Conservation (phyloP, 2,329 filamentous ascomycete species). For the Ramularia collo-cygni region DNA sequence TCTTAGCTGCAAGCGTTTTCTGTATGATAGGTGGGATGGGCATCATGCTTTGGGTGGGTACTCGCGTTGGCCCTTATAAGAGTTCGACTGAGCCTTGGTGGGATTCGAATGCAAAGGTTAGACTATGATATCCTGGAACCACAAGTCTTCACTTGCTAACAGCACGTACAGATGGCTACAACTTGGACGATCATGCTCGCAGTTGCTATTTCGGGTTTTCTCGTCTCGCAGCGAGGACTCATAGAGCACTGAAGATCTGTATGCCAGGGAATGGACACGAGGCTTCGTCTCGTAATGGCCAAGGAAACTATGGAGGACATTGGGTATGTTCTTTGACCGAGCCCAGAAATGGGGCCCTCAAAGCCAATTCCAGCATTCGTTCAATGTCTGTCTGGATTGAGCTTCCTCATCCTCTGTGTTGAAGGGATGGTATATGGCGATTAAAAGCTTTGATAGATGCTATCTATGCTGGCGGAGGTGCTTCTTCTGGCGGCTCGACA, state of each 20-base stretch:
- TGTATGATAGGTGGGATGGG: conserved; percentile 36
- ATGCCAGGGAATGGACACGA: too few relatives aligned
- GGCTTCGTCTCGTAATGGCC: too few relatives aligned
- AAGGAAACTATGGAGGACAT: too few relatives aligned
- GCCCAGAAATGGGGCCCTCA: too few relatives aligned
- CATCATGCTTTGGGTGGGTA: conserved; percentile 33
- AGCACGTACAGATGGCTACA: conserved; percentile 3
- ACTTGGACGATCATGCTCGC: conserved; percentile 6
- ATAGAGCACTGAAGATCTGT: not conserved
- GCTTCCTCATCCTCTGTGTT: too few relatives aligned
- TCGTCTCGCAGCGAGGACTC: conserved; percentile 5
- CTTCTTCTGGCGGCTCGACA: conserved; percentile 7
- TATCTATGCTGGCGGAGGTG: not conserved
- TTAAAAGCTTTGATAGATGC: too few relatives aligned
- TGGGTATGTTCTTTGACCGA: too few relatives aligned
- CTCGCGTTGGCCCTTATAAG: conserved; percentile 13
- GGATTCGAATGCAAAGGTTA: conserved; percentile 18
- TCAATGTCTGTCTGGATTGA: too few relatives aligned
- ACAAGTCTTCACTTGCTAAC: not conserved
- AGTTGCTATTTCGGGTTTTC: not conserved
- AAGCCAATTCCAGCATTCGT: too few relatives aligned
- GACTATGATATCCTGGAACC: not conserved
- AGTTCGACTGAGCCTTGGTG: conserved; percentile 23
- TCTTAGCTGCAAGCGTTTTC: conserved; percentile 29
- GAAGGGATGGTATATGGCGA: too few relatives aligned